Evolutionary conservation across 345 rosid genomes (phyloP).

Genomic region (Brassica cretica): DNA sequence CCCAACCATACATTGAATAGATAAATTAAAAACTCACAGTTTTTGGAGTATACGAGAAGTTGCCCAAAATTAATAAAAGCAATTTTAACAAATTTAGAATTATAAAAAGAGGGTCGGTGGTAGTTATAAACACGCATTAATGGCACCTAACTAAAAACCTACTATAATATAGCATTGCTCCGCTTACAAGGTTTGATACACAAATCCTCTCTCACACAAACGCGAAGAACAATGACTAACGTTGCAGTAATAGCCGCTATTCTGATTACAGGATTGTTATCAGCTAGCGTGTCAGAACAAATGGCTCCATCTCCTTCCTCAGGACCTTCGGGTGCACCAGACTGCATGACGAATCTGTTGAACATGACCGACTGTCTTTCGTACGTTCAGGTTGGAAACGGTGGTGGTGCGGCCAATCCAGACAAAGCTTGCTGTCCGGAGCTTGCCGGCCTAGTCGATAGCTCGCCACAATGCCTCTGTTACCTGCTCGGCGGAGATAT

Average conservation of each 20-base stretch:
- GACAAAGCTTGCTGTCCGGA: slow-evolving; percentile 73
- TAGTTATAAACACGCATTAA: slow-evolving; percentile 38
- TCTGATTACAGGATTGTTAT: slow-evolving; percentile 11
- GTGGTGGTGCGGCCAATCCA: slow-evolving; percentile 59
- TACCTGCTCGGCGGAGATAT: slow-evolving; percentile 41
- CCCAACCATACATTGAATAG: not conserved
- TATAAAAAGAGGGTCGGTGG: slow-evolving; percentile 27
- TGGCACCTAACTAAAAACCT: slow-evolving; percentile 15
- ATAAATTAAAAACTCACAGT: not conserved
- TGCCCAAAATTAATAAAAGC: not conserved
- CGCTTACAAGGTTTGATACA: slow-evolving; percentile 3
- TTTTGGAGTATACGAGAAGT: not conserved
- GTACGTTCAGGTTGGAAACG: slow-evolving; percentile 47
- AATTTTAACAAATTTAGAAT: not conserved
- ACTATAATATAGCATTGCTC: slow-evolving; percentile 18
- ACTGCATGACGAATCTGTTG: slow-evolving; percentile 42
- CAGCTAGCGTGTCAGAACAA: slow-evolving; percentile 16
- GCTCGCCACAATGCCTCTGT: slow-evolving; percentile 59
- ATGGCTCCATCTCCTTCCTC: slow-evolving; percentile 33
- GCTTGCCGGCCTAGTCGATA: slow-evolving; percentile 74
- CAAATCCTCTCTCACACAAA: not conserved
- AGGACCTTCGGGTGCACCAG: slow-evolving; percentile 32
- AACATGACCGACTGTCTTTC: slow-evolving; percentile 74
- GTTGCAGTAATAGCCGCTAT: slow-evolving; percentile 10
- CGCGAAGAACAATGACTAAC: slow-evolving; percentile 22